Percentiles rank a stretch among this genome's conserved stretches.
Conservation (phyloP, 2,329 filamentous ascomycete species). For the Madurella mycetomatis region DNA sequence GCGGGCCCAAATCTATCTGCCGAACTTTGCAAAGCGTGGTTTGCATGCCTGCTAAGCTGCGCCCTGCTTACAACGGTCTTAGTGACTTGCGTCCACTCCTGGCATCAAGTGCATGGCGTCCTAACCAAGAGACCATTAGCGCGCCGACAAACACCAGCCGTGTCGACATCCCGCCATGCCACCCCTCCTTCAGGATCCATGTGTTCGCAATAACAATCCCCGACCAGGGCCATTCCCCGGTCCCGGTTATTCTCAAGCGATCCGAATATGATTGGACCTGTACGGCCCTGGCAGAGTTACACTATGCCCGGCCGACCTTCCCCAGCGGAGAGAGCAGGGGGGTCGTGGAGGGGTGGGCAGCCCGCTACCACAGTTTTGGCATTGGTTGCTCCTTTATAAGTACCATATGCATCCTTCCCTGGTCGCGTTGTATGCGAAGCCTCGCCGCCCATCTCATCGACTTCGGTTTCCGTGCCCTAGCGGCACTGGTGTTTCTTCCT, state of each 20-base stretch:
- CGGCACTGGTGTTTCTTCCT: background rate
- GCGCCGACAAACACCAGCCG: too few relatives aligned
- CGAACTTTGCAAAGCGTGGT: constrained; percentile 3
- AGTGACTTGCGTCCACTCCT: background rate
- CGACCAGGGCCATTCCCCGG: background rate
- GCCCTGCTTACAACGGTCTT: background rate
- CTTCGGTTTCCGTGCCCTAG: background rate
- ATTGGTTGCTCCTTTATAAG: background rate
- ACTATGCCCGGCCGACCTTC: background rate
- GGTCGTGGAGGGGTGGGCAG: background rate
- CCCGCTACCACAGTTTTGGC: background rate
- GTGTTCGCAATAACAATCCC: constrained; percentile 4
- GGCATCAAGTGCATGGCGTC: background rate
- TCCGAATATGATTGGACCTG: background rate
- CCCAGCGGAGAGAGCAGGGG: too few relatives aligned
- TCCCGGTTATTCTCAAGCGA: constrained; percentile 10
- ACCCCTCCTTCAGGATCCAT: background rate
- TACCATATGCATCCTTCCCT: constrained; percentile 1
- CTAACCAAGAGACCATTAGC: too few relatives aligned
- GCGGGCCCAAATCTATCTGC: constrained; percentile 18
- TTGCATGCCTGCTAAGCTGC: too few relatives aligned
- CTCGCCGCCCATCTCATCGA: background rate
- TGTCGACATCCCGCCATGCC: background rate
- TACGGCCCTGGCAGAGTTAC: background rate
- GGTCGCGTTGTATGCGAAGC: background rate